Base-by-base conservation (phyloP, 1,139 yeast genomes). In the Suhomyces bolitotheri region DNA sequence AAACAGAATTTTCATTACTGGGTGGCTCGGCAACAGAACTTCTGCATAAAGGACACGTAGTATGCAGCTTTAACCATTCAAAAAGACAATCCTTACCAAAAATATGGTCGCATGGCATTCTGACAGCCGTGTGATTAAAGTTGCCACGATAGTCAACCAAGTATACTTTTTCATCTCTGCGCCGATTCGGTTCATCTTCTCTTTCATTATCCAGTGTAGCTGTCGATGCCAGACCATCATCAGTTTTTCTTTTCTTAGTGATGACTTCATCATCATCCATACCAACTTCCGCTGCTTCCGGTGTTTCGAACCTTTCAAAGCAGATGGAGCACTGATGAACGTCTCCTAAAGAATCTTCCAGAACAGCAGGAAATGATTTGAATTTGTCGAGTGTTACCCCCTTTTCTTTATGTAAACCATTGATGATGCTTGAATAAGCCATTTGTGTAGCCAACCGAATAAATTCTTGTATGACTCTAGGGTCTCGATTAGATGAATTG, bases 21-120 rank as follows among this genome's bases (percentile, higher is more conserved):
- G 20, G 8, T 5, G 43, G 43, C 27, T 44, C 48, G 4, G 72
- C 75, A 17, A 84, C 76, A 2, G 73, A 66, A 17, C 64, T 64
- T 40, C 96, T 76, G 53, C 97, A 88, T 36, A 87, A 63, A 0
- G 97, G 97, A 56, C 97, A 88, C 1, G 87, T 77, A 22, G 77
- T 68, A 40, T 82, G 78, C 30, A 71, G 65, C 41, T 71, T 70
- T 34, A 88, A 73, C 97, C 97, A 88, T 46, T 81, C 83, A 43
- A 66, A 71, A 25, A 86, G 63, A 61, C 97, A 88, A 17, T 73
- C 73, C 44, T 77, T 71, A 4, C 96, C 95, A 63, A 87, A 86
- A 1, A 77, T 53, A 53, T 86, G 96, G 7, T 79, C 79, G 59
- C 97, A 90, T 0, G 96, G 94, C 74, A 90, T 69, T 43, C 73